phyloP scores from a whole-genome alignment of 2,329 filamentous ascomycete species.

The Trichoderma endophyticum region DNA sequence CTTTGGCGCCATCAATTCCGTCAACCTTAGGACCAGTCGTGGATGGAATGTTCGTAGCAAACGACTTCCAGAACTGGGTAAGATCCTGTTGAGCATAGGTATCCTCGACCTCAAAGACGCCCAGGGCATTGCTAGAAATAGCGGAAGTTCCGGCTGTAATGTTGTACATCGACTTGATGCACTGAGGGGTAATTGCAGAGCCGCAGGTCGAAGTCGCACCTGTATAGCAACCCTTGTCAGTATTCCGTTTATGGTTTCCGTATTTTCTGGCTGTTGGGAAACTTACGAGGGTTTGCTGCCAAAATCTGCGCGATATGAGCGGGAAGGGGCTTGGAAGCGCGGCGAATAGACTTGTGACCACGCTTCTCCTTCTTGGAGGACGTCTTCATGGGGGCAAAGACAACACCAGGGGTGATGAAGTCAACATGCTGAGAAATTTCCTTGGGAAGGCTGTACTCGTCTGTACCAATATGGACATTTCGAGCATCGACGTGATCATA shows the following conservation, averaged over 20 bases:
- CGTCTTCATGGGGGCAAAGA: slow-evolving; percentile 2
- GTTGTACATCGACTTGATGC: slow-evolving; percentile 48
- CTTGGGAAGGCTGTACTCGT: slow-evolving; percentile 40
- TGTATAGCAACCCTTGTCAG: not conserved
- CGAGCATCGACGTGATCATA: slow-evolving; percentile 40
- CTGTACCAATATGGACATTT: slow-evolving; percentile 39
- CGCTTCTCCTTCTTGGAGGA: not conserved
- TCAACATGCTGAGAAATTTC: slow-evolving; percentile 39
- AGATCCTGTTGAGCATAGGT: slow-evolving; percentile 50
- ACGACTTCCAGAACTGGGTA: slow-evolving; percentile 45
- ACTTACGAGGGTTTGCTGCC: slow-evolving; percentile 2
- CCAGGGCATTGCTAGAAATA: slow-evolving; percentile 44
- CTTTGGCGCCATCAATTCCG: slow-evolving; percentile 46
- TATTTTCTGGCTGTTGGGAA: not conserved
- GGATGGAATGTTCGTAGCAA: slow-evolving; percentile 38
- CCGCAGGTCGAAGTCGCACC: slow-evolving; percentile 39
- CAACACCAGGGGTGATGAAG: slow-evolving; percentile 40
- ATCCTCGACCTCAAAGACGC: slow-evolving; percentile 52
- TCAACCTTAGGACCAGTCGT: slow-evolving; percentile 44
- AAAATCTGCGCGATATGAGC: not conserved
- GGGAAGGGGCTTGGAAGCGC: not conserved
- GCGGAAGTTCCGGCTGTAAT: slow-evolving; percentile 38
- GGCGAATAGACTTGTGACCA: not conserved
- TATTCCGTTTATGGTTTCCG: too few species aligned
- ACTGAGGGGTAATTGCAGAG: slow-evolving; percentile 54